Conservation (phyloP, 75 land plant species). For the Selaginella moellendorffii region DNA sequence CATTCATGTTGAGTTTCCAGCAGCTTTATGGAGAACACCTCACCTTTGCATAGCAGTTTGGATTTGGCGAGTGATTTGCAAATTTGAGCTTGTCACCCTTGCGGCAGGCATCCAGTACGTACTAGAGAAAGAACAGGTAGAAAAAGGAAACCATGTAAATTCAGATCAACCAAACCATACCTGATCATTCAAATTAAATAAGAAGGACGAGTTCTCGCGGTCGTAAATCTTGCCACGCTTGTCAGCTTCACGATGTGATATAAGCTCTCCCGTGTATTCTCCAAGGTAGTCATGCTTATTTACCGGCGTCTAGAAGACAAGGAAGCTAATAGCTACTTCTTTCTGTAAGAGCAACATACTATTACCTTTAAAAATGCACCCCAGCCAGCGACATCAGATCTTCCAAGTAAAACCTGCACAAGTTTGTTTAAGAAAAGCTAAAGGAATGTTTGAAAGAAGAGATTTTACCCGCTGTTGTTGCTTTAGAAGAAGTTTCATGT, state of each 20-base stretch:
- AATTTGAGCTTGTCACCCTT: slow-evolving; percentile 96
- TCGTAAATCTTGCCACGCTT: slow-evolving; percentile 99
- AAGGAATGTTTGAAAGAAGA: not conserved
- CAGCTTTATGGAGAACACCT: not conserved
- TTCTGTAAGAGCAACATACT: not conserved
- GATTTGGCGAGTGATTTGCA: slow-evolving; percentile 96
- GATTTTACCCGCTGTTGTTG: slow-evolving; percentile 83
- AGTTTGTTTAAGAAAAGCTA: too few relatives aligned
- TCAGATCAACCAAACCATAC: slow-evolving; percentile 23
- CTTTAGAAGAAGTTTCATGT: slow-evolving; percentile 95
- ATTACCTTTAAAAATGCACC: slow-evolving; percentile 98
- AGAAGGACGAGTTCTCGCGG: slow-evolving; percentile 89
- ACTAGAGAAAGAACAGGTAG: slow-evolving; percentile 36
- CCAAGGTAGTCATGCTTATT: slow-evolving; percentile 89
- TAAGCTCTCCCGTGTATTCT: slow-evolving; percentile 94
- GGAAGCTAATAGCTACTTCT: not conserved
- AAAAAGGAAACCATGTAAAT: too few relatives aligned
- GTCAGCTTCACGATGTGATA: slow-evolving; percentile 94
- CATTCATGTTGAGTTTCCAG: not conserved
- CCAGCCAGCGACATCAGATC: slow-evolving; percentile 98
- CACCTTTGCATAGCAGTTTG: slow-evolving; percentile 99
- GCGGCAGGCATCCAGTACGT: slow-evolving; percentile 93
- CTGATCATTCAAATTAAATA: slow-evolving; percentile 96
- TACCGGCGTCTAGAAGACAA: slow-evolving; percentile 61
- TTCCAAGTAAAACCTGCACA: slow-evolving; percentile 84